These are phyloP conservation scores for Trypanosoma rangeli DNA, from an alignment of 208 protist species.

Conservation along the genomic window DNA sequence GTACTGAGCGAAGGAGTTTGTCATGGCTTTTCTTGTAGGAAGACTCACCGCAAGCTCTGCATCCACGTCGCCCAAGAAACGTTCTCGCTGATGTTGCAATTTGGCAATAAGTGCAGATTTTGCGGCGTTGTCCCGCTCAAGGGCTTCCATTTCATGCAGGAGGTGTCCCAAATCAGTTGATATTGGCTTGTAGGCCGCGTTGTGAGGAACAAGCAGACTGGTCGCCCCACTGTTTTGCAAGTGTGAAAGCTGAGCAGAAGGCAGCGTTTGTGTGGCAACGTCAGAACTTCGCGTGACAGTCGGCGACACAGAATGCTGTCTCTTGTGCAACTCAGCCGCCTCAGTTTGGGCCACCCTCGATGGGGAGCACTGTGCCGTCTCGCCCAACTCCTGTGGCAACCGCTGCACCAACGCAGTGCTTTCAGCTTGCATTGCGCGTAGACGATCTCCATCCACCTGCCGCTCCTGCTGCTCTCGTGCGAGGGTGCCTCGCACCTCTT, in stretches of 20 bases:
- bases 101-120: slow-evolving; percentile 26
- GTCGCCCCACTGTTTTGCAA: not conserved
- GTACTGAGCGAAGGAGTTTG: slow-evolving; percentile 7
- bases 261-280: slow-evolving; percentile 34
- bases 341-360: not conserved
- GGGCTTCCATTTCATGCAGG: slow-evolving; percentile 33
- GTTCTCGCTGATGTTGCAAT: slow-evolving; percentile 42
- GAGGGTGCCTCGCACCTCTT: not conserved
- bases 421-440: slow-evolving; percentile 42
- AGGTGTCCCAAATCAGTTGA: slow-evolving; percentile 34
- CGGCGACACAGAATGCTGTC: not conserved
- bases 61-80: slow-evolving; percentile 55
- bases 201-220: not conserved
- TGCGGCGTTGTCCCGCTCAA: slow-evolving; percentile 35
- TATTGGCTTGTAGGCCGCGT: not conserved
- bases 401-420: slow-evolving; percentile 32
- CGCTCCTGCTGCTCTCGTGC: slow-evolving; percentile 1
- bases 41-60: slow-evolving; percentile 18
- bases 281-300: slow-evolving; percentile 13
- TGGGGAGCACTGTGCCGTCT: slow-evolving; percentile 3
- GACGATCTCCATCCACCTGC: slow-evolving; percentile 13
- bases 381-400: slow-evolving; percentile 31
- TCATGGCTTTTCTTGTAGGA: not conserved
- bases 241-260: slow-evolving; percentile 35
- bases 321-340: not conserved